Evolutionary conservation across 2,329 filamentous ascomycete genomes (phyloP), one percentile per base, ranked within the genome.

Genomic region (Aspergillus sp.): DNA sequence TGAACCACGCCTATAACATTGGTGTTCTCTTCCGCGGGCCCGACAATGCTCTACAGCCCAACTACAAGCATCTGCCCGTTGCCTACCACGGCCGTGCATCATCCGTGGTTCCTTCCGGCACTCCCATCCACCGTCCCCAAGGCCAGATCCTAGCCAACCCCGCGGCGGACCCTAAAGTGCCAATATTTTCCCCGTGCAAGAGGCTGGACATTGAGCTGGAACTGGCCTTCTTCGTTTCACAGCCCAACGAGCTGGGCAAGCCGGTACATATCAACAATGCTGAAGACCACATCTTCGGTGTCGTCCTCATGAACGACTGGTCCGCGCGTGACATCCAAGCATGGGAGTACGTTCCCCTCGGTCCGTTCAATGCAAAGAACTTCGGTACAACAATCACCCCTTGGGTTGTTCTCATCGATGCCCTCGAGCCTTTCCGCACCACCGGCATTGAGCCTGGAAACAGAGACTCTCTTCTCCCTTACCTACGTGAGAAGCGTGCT

Each of bases 281-380:
- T 0, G 87, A 89, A 57, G 84, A 91, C 19, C 83, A 88, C 69
- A 83, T 96, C 30, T 95, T 95, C 71, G 92, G 92, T 15, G 83
- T 92, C 28, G 91, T 95, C 0, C 77, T 96, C 60, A 85, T 96
- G 82, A 96, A 96, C 69, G 92, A 96, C 76, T 96, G 92, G 92
- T 92, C 89, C 58, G 91, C 91, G 4, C 82, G 91, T 65, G 91
- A 95, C 69, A 89, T 95, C 54, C 92, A 96, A 73, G 85, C 85
- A 0, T 95, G 91, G 91, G 92, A 96, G 76, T 93, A 93, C 68
- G 84, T 93, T 8, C 92, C 92, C 0, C 79, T 94, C 7, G 92
- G 92, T 0, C 91, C 91, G 0, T 94, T 95, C 79, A 93, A 91
- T 64, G 83, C 87, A 25, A 95, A 96, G 84, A 94, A 93, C 75